phyloP scores from a whole-genome alignment of 2,329 filamentous ascomycete species.

The Trichophaea hybrida region DNA sequence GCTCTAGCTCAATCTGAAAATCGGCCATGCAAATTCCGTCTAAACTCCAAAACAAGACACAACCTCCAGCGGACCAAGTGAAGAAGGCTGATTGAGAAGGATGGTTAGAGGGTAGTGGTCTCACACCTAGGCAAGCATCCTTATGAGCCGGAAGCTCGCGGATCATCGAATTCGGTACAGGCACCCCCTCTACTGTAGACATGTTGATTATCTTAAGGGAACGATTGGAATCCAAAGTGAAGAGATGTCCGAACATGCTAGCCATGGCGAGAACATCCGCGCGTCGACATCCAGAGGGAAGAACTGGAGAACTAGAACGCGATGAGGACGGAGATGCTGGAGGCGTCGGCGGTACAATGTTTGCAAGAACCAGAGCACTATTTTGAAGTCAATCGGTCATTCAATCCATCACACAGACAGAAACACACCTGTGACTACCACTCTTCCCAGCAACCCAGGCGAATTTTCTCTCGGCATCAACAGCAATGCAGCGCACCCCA shows the following conservation, averaged over 20 bases:
- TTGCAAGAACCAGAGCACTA: constrained; percentile 26
- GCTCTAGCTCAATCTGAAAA: constrained; percentile 55
- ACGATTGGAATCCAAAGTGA: constrained; percentile 61
- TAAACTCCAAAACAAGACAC: constrained; percentile 66
- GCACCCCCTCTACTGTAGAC: constrained; percentile 26
- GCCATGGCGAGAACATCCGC: constrained; percentile 46
- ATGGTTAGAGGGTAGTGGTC: constrained; percentile 43
- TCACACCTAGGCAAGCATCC: constrained; percentile 58
- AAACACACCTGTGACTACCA: constrained; percentile 31
- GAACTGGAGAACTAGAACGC: constrained; percentile 26
- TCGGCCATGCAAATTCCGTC: constrained; percentile 54
- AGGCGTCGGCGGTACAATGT: constrained; percentile 27
- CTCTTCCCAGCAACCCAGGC: constrained; percentile 31
- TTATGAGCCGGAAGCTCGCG: constrained; percentile 45
- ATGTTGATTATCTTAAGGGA: constrained; percentile 50
- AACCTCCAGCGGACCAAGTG: constrained; percentile 75
- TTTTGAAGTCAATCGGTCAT: not conserved
- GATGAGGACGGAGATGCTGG: constrained; percentile 27
- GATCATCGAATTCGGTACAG: constrained; percentile 28
- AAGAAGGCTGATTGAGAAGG: constrained; percentile 55
- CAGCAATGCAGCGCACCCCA: constrained; percentile 32
- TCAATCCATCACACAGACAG: not conserved
- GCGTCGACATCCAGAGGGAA: constrained; percentile 25
- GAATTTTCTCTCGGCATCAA: constrained; percentile 29
- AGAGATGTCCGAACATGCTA: constrained; percentile 49